Conservation (phyloP, 495 filamentous ascomycete species). For the Penicillium macrosclerotiorum region DNA sequence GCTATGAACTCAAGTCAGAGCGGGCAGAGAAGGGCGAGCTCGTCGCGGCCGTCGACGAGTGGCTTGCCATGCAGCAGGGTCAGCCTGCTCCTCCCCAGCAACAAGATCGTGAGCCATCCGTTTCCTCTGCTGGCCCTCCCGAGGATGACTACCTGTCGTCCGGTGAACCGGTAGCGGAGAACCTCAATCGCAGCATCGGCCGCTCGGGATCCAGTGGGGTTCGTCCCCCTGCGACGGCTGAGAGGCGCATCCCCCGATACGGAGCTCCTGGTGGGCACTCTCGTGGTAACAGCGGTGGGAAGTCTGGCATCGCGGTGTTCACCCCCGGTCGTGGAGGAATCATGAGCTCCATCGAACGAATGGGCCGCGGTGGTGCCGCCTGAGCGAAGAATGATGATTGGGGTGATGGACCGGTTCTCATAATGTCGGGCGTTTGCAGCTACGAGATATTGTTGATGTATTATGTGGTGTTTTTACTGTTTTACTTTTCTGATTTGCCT, state of each 20-base stretch:
- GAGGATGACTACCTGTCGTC: slow-evolving; percentile 15
- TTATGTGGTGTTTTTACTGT: background rate
- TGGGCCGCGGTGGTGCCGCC: slow-evolving; percentile 48
- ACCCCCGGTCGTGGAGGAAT: slow-evolving; percentile 56
- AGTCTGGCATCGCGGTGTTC: slow-evolving; percentile 43
- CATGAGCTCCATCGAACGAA: slow-evolving; percentile 71
- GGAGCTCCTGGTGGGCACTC: slow-evolving; percentile 31
- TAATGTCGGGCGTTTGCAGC: no score
- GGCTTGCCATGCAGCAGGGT: slow-evolving; percentile 56
- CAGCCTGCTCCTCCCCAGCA: slow-evolving; percentile 18
- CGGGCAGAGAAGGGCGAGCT: slow-evolving; percentile 90
- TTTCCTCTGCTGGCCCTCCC: slow-evolving; percentile 15
- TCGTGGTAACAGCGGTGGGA: slow-evolving; percentile 39
- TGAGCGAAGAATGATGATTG: slow-evolving; percentile 1
- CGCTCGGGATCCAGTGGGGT: slow-evolving; percentile 31
- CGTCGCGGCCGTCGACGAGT: slow-evolving; percentile 91
- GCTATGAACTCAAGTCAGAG: slow-evolving; percentile 66
- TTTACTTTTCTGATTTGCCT: slow-evolving; percentile 2
- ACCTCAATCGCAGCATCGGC: slow-evolving; percentile 24
- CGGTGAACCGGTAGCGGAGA: slow-evolving; percentile 20
- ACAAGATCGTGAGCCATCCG: slow-evolving; percentile 16
- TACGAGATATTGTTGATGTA: slow-evolving; percentile 3
- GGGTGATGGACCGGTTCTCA: background rate
- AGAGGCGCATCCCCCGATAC: slow-evolving; percentile 36
- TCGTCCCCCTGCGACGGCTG: slow-evolving; percentile 32